These are phyloP conservation scores for Ustilago cynodontis DNA, from an alignment of 1,284 basidiomycete genomes.

Conservation along the genomic window DNA sequence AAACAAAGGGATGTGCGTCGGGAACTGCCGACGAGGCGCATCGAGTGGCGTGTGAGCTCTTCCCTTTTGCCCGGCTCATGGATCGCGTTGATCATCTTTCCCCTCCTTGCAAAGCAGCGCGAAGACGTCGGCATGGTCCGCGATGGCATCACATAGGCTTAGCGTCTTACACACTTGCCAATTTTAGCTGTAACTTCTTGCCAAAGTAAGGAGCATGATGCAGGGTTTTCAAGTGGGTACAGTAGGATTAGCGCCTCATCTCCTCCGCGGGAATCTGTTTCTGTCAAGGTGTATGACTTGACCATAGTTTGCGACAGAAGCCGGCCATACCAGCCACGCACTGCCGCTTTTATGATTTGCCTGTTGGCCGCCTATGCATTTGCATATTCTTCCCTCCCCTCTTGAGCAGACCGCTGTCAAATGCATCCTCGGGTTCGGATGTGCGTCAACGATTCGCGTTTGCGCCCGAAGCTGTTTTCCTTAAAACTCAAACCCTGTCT, in stretches of 20 bases:
- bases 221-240: no score
- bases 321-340: neutral
- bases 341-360: neutral
- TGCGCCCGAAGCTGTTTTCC: slow-evolving; percentile 3
- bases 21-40: no score
- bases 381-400: neutral
- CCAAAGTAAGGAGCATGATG: no score
- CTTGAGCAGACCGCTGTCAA: neutral
- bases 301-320: neutral
- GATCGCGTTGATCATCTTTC: neutral
- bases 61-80: neutral
- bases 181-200: neutral
- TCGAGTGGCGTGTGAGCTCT: neutral
- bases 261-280: neutral
- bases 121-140: neutral
- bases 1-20: neutral
- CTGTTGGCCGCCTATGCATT: slow-evolving; percentile 1
- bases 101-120: no score
- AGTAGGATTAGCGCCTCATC: no score
- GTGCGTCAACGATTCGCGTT: neutral
- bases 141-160: neutral
- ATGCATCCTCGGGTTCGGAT: neutral
- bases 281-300: neutral
- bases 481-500: neutral
- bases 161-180: neutral